Base-by-base conservation (phyloP, 352 stramenopile genomes). In the Phytophthora fragariae region DNA sequence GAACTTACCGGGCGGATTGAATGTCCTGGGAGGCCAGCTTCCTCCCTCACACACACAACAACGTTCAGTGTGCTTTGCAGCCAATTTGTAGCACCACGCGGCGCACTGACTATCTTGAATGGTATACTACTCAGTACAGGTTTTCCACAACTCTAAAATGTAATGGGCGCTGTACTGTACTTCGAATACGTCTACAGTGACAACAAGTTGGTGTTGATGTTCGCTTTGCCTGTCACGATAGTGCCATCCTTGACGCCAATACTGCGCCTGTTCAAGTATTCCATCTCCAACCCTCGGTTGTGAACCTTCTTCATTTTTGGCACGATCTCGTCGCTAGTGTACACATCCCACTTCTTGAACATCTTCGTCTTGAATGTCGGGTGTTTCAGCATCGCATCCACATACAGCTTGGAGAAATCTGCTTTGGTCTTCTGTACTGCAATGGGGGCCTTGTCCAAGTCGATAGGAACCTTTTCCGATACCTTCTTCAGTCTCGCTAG, bases 281-380 rank as follows among this genome's bases (percentile, higher is more conserved):
- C 39, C 2, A 47, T 2, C 12, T 15, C 37, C 12, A 44, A 44
- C 12, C 2, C 6, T 44, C 1, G 1, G 37, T 44, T 14, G 37
- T 3, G 12, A 10, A 44, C 5, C 37, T 44, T 44, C 37, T 44
- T 44, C 37, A 50, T 50, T 24, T 24, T 24, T 7, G 5, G 11
- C 44, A 21, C 7, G 15, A 50, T n/a, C 17, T 50, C 12, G 12
- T 50, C 15, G 12, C 7, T 17, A 1, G 5, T 19, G 47, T 54
- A 54, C 9, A 31, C 9, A 55, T 55, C 47, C 47, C 47, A 55
- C 47, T 55, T 55, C 47, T 55, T 55, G 47, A 55, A 55, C 47
- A 55, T 33, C 21, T 55, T 55, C n/a, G 47, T 17, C 19, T 33
- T 55, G 47, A 55, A 55, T 15, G 10, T 29, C 2, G 9, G n/a